Evolutionary conservation across 2,329 filamentous ascomycete species (phyloP), one percentile per base, ranked within the genome.

Genomic region (Pyrenophora graminea): DNA sequence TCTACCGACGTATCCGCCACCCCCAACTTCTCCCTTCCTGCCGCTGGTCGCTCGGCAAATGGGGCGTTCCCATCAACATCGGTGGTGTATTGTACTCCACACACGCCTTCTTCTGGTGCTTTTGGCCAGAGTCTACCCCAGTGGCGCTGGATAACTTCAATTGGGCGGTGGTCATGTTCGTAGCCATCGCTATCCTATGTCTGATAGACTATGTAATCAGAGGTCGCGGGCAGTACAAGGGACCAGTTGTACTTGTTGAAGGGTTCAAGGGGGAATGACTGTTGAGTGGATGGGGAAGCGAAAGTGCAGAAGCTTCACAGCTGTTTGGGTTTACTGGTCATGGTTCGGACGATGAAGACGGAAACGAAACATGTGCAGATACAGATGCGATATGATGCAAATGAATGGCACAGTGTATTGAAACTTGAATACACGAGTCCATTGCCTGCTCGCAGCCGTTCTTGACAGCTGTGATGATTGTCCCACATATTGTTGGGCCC

Each of bases 71-170:
- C 2, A 57, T 77, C 56, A 77, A 77, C 54, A 38, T 66, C n/a
- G 52, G 56, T 0, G 73, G 71, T 4, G 47, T 77, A 6, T 41
- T 72, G 8, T 78, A 74, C 45, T 55, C 65, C 3, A 48, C 56
- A 3, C 71, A 72, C 47, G 67, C 70, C 4, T 74, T 76, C 52
- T 75, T 77, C 54, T 77, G 73, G 72, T 68, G 67, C 27, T 75
- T 76, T 58, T 76, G 72, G 72, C 75, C 74, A 3, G 59, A 67
- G 25, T 53, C 56, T 4, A 68, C 65, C 6, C 67, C 67, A 12
- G 59, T 65, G 9, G 58, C 53, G 12, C 30, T 56, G 18, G 58
- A 58, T 2, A 56, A 56, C 2, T 72, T 74, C 52, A 73, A 74
- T 40, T 74, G 69, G 69, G 65, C 69, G 6, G 59, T 65, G 1